Evolutionary conservation across 805 yeast genomes (phyloP), one percentile per base, ranked within the genome.

Genomic region (Candida ascalaphidarum): DNA sequence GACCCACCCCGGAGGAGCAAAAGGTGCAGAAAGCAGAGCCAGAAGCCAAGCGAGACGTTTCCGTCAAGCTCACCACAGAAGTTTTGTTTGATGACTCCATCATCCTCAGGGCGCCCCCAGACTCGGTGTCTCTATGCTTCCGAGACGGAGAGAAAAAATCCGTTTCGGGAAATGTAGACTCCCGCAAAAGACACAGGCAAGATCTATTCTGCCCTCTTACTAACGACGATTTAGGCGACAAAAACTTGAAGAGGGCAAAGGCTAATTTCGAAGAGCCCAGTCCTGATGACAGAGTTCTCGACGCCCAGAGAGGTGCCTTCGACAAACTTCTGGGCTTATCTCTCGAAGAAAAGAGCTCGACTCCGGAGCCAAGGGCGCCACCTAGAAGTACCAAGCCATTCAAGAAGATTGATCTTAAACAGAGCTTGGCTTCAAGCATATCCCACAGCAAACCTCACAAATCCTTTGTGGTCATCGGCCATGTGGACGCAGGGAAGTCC

Each of bases 401-500:
- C 35, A 54, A 57, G 33, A 55, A 61, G 28, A 46, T 71, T 8
- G 64, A 74, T 39, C 29, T 75, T 4, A 48, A 42, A 10, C 34
- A 52, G 14, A 70, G 66, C 39, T 36, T 71, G 15, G 29, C 46
- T 3, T 39, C 48, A 7, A 57, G 60, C 37, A 29, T 47, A 8
- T 32, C 42, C 5, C 56, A 46, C 35, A 27, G 38, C 21, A 76
- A 75, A 40, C 81, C 82, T 2, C 68, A 62, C 30, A 55, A 77
- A 27, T 71, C 81, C n/a, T 80, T 80, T 42, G 86, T 81, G 19
- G 85, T 82, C 4, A 79, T 82, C 39, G 92, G 94, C 8, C 94
- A 82, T 50, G 89, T 82, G 5, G 94, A 82, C 51, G 83, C 89
- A 1, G 94, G 94, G 11, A 82, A 82, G 44, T 78, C 86, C 3